Conservation (phyloP, 257 asterid genomes). For the Scutellaria galericulata region DNA sequence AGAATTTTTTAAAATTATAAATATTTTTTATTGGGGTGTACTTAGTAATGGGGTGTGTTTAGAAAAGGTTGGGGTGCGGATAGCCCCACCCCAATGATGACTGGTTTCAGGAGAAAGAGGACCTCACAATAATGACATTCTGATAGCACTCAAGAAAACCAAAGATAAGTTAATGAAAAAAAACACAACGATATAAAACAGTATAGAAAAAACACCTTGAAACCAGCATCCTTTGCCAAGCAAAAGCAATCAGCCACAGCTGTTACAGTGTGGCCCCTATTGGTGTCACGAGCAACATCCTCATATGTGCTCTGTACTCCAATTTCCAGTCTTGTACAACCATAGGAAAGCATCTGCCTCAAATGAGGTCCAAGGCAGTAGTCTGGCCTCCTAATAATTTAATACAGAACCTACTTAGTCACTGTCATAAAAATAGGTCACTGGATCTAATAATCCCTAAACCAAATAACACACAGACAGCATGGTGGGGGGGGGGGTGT, state of each 20-base stretch:
- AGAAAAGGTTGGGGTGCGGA: no score
- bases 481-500: not conserved
- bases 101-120: constrained; percentile 7
- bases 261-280: constrained; percentile 97
- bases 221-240: constrained; percentile 99
- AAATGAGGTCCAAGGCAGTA: constrained; percentile 99
- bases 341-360: constrained; percentile 97
- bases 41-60: no score
- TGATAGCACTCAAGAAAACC: not conserved
- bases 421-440: constrained; percentile 14
- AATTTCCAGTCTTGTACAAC: constrained; percentile 96
- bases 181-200: constrained; percentile 6
- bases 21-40: no score
- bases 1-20: no score
- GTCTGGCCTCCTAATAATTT: constrained; percentile 81
- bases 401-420: constrained; percentile 36
- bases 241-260: constrained; percentile 99
- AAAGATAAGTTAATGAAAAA: constrained; percentile 11
- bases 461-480: not conserved
- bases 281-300: constrained; percentile 99
- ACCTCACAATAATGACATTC: not conserved
- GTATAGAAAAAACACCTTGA: constrained; percentile 63
- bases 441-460: constrained; percentile 2
- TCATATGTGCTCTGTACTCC: constrained; percentile 99
- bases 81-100: no score